Evolutionary conservation across 1,139 yeast species (phyloP).

Genomic region (Arxiozyma heterogenica): DNA sequence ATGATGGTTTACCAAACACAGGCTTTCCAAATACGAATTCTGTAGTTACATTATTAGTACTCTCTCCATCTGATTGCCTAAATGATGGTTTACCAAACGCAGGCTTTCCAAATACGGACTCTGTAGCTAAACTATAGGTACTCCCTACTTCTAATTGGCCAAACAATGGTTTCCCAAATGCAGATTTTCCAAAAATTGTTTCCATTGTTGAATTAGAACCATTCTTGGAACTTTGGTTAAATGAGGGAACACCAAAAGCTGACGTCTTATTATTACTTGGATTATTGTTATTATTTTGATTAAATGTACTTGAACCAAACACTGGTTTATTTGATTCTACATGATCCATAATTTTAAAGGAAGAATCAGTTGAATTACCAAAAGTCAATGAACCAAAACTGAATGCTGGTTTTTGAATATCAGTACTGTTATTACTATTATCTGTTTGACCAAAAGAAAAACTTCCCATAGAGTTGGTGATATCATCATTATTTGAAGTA

Average conservation of each 20-base stretch:
- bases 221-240: background rate
- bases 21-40: constrained; percentile 5
- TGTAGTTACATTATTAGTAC: background rate
- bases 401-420: background rate
- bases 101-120: constrained; percentile 5
- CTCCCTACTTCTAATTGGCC: constrained; percentile 9
- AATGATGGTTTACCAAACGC: constrained; percentile 6
- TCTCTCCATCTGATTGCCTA: constrained; percentile 9
- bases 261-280: constrained; percentile 4
- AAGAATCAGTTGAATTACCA: background rate
- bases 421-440: background rate
- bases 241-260: constrained; percentile 10
- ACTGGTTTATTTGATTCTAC: constrained; percentile 1
- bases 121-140: background rate
- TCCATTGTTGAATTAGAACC: background rate
- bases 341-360: background rate
- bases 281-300: background rate
- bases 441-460: background rate
- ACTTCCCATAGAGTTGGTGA: background rate
- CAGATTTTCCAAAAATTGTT: constrained; percentile 5
- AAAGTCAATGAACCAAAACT: background rate
- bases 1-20: constrained; percentile 4
- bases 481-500: background rate
- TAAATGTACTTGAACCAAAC: constrained; percentile 7
- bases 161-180: constrained; percentile 7